These are phyloP conservation scores for Citrus sinensis DNA, from an alignment of 345 rosid species.

Conservation along the genomic window DNA sequence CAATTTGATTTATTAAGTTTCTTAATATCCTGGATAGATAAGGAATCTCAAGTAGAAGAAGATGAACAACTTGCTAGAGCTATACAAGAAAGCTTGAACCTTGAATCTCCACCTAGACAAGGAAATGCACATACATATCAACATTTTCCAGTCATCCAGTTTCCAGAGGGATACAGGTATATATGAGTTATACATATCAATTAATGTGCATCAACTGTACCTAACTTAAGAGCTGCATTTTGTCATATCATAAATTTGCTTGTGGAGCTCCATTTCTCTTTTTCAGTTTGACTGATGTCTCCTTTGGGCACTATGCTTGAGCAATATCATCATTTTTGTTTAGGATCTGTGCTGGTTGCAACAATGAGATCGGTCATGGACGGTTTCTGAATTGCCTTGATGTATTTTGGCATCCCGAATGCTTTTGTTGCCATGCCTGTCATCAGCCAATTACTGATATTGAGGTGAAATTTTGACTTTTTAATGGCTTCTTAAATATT, in stretches of 20 bases:
- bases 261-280: neutral
- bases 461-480: constrained; percentile 52
- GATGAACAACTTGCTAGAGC: constrained; percentile 96
- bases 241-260: neutral
- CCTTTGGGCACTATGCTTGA: neutral
- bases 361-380: constrained; percentile 84
- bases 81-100: constrained; percentile 72
- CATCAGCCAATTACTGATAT: constrained; percentile 78
- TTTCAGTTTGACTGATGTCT: neutral
- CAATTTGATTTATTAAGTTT: constrained; percentile 20
- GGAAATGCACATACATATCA: constrained; percentile 32
- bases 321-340: constrained; percentile 7
- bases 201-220: neutral
- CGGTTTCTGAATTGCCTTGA: constrained; percentile 77
- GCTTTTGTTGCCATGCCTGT: constrained; percentile 84
- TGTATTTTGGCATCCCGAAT: constrained; percentile 91
- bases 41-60: constrained; percentile 57
- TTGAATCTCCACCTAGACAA: constrained; percentile 51
- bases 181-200: constrained; percentile 3
- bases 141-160: constrained; percentile 39
- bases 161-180: constrained; percentile 78
- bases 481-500: neutral
- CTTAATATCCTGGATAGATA: constrained; percentile 38
- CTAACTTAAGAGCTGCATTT: neutral
- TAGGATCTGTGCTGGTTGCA: constrained; percentile 97